phyloP scores from a whole-genome alignment of 768 basidiomycete genomes.

The Neoboletus brunneissimus region DNA sequence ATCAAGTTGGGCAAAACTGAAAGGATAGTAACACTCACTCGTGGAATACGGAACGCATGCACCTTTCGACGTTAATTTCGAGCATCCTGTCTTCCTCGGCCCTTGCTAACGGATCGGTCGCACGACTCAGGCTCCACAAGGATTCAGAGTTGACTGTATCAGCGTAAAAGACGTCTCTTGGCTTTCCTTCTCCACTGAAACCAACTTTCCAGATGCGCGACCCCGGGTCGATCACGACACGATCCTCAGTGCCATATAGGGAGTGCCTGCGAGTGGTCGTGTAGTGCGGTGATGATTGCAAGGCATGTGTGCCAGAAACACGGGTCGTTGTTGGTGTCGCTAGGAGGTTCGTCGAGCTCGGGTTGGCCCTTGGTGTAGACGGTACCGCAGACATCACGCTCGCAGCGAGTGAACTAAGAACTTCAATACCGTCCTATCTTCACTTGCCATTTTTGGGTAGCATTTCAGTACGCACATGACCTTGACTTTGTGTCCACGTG shows the following conservation, averaged over 20 bases:
- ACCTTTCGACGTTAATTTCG: slow-evolving; percentile 63
- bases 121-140: slow-evolving; percentile 61
- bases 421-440: neutral
- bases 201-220: slow-evolving; percentile 96
- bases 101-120: slow-evolving; percentile 51
- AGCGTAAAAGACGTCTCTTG: slow-evolving; percentile 81
- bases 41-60: slow-evolving; percentile 77
- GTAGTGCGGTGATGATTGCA: slow-evolving; percentile 81
- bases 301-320: slow-evolving; percentile 42
- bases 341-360: slow-evolving; percentile 22
- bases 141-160: slow-evolving; percentile 40
- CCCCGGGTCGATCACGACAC: slow-evolving; percentile 93
- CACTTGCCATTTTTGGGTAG: neutral
- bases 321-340: slow-evolving; percentile 60
- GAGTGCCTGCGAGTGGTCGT: slow-evolving; percentile 85
- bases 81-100: slow-evolving; percentile 75
- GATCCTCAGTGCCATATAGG: slow-evolving; percentile 94
- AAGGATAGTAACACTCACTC: slow-evolving; percentile 50
- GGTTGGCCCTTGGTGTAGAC: slow-evolving; percentile 32
- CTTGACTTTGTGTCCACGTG: slow-evolving; percentile 18
- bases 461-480: slow-evolving; percentile 5
- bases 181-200: slow-evolving; percentile 92
- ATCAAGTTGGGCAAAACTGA: slow-evolving; percentile 8
- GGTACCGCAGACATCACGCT: slow-evolving; percentile 34
- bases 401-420: neutral